phyloP scores from a whole-genome alignment of 192 early-diverging fungal genomes.

The Coemansia sp. region DNA sequence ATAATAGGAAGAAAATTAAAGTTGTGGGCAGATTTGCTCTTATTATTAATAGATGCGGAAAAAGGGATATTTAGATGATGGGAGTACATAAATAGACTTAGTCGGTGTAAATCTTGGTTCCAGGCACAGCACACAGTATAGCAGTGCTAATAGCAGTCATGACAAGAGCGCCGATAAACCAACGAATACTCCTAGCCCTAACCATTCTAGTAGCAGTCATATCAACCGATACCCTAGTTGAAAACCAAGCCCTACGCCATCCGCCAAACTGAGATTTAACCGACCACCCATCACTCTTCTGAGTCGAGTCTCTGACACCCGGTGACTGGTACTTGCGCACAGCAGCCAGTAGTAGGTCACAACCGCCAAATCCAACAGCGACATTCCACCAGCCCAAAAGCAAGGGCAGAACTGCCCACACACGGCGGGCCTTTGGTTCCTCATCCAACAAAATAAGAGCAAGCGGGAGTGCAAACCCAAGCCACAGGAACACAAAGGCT shows the following conservation, averaged over 20 bases:
- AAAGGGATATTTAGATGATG: neutral
- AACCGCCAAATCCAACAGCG: constrained; percentile 51
- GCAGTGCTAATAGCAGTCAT: constrained; percentile 49
- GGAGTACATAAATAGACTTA: constrained; percentile 16
- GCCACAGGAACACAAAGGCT: constrained; percentile 43
- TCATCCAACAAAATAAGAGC: constrained; percentile 45
- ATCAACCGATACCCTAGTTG: constrained; percentile 44
- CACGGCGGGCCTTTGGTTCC: constrained; percentile 32
- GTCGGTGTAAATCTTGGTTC: constrained; percentile 42
- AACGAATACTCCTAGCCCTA: constrained; percentile 43
- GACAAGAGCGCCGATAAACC: constrained; percentile 45
- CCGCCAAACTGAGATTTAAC: constrained; percentile 24
- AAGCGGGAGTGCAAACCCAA: constrained; percentile 50
- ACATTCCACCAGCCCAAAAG: constrained; percentile 55
- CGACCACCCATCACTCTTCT: constrained; percentile 7
- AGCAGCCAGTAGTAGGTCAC: constrained; percentile 40
- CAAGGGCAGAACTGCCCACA: constrained; percentile 41
- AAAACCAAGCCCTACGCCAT: constrained; percentile 48
- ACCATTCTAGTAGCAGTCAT: constrained; percentile 52
- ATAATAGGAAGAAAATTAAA: too few species aligned
- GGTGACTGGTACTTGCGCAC: constrained; percentile 55
- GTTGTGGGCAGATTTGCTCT: too few species aligned
- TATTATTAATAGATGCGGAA: neutral
- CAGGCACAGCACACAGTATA: constrained; percentile 49
- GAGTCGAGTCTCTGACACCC: neutral